Base-by-base conservation (phyloP, 352 stramenopile species). In the Aphanomyces astaci region DNA sequence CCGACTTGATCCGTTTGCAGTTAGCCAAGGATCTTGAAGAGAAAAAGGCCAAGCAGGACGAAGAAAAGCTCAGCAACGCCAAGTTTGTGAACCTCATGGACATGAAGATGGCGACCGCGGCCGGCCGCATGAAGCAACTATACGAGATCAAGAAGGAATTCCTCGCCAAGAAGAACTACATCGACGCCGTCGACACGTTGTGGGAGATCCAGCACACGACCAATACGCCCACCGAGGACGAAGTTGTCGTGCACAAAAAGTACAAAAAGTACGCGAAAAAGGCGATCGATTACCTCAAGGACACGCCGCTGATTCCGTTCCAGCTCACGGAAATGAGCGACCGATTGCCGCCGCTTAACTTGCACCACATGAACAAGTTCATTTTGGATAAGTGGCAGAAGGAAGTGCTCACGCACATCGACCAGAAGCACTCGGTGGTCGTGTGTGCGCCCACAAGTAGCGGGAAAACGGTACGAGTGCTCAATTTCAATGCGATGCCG, bases 371-470 rank as follows among this genome's bases (percentile, higher is more conserved):
- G 84, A 92, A 90, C 80, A 91, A 92, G 69, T 95, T 96, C 56
- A 95, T 97, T 62, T 84, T 99, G 15, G 97, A 99, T 73, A 79
- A 93, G 75, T 99, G 97, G 97, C 97, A 99, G 81, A 97, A 96
- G 75, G 89, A 87, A 4, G 95, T 99, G 55, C 78, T 99, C 3
- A 68, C 53, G 7, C 90, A 97, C 66, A 98, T 99, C 72, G 96
- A 99, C 76, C 71, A 96, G 57, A 90, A 94, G 56, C 83, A 97
- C 78, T 98, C 91, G 45, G 95, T 98, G 45, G 96, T 99, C 57
- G 96, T 99, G 53, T 98, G 94, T 73, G 96, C 97, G 25, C 97
- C 97, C 4, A 99, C 97, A 25, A 98, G 89, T 71, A 98, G 90
- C 28, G 97, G 97, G 64, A 99, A 99, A 80, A 99, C 97, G 56